Evolutionary conservation across 805 yeast genomes (phyloP).

Genomic region (Wickerhamiella shivajii): DNA sequence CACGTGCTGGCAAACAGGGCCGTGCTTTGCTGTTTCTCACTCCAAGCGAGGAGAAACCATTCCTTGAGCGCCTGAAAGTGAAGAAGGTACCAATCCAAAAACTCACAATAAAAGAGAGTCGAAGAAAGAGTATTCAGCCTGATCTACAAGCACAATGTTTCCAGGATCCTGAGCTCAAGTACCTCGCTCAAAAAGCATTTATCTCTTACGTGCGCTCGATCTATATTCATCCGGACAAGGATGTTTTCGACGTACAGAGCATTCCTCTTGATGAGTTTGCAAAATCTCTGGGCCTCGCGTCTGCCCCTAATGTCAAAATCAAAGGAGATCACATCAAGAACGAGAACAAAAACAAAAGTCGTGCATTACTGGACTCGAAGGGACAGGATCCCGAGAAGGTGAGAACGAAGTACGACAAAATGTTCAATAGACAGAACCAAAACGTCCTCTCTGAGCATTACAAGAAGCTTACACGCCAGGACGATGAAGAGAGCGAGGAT

Average conservation of each 20-base stretch:
- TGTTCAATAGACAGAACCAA: constrained; percentile 92
- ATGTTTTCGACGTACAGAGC: constrained; percentile 61
- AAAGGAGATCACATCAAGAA: constrained; percentile 33
- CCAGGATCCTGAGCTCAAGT: constrained; percentile 81
- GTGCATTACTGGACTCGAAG: constrained; percentile 40
- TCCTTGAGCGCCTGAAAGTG: constrained; percentile 45
- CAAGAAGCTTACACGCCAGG: constrained; percentile 37
- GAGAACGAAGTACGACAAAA: constrained; percentile 81
- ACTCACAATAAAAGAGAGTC: constrained; percentile 60
- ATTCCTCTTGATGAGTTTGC: constrained; percentile 78
- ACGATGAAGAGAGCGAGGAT: constrained; percentile 28
- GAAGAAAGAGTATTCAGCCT: constrained; percentile 57
- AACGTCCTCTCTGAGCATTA: constrained; percentile 84
- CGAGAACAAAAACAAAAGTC: constrained; percentile 66
- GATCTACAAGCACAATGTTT: constrained; percentile 84
- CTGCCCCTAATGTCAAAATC: constrained; percentile 85
- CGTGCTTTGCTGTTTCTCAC: constrained; percentile 69
- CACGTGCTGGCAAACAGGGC: constrained; percentile 75
- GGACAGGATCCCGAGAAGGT: constrained; percentile 33
- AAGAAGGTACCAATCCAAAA: constrained; percentile 57
- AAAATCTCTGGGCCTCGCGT: constrained; percentile 79
- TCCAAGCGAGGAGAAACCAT: constrained; percentile 71
- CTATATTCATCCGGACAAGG: constrained; percentile 74
- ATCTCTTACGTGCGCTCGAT: constrained; percentile 80
- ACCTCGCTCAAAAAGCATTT: constrained; percentile 90